phyloP scores from a whole-genome alignment of 768 basidiomycete genomes.

The Amanita exitialis region DNA sequence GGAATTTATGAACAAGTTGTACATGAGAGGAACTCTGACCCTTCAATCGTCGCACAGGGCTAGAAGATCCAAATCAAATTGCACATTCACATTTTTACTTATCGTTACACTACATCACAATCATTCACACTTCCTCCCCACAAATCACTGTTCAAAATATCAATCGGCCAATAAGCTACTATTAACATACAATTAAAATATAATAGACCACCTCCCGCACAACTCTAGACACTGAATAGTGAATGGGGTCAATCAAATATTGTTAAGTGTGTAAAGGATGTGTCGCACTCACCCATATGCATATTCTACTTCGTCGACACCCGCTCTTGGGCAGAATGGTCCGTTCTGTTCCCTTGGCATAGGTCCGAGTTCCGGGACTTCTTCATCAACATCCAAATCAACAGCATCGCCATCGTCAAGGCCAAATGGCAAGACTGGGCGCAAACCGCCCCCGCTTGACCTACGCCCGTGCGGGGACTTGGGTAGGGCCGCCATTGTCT shows the following conservation, averaged over 20 bases:
- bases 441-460: slow-evolving; percentile 74
- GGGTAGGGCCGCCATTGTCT: slow-evolving; percentile 87
- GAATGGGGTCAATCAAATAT: neutral
- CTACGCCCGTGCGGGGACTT: slow-evolving; percentile 85
- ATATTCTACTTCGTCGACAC: slow-evolving; percentile 87
- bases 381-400: slow-evolving; percentile 64
- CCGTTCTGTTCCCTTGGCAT: slow-evolving; percentile 64
- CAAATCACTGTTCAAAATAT: neutral
- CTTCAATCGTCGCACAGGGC: neutral
- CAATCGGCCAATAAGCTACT: neutral
- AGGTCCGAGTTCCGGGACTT: slow-evolving; percentile 63
- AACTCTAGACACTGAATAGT: slow-evolving; percentile 5
- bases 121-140: neutral
- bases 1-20: neutral
- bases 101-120: neutral
- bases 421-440: slow-evolving; percentile 68
- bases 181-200: neutral
- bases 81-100: neutral
- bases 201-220: neutral
- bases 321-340: slow-evolving; percentile 70
- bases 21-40: neutral
- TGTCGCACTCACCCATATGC: slow-evolving; percentile 60
- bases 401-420: slow-evolving; percentile 70
- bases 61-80: neutral
- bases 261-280: neutral